Percentiles rank a stretch among this genome's conserved stretches.
Conservation (phyloP, 2,329 filamentous ascomycete species). For the Cladosporium phlei region DNA sequence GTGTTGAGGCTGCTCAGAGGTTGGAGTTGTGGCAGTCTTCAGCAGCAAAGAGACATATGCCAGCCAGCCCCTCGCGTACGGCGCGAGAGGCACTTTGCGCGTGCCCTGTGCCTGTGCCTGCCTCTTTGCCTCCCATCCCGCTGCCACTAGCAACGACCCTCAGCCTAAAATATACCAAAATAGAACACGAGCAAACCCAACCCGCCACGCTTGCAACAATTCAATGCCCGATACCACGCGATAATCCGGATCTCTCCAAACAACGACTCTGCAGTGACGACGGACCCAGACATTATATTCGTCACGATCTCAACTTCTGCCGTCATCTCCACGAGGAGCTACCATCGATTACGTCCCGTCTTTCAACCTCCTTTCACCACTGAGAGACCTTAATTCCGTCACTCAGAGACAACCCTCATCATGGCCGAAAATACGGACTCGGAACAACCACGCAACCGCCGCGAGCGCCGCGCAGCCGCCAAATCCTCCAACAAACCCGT, state of each 20-base stretch:
- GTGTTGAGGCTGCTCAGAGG: too few species aligned
- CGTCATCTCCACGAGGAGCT: too few species aligned
- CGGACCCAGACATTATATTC: neutral
- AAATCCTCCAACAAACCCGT: slow-evolving; percentile 34
- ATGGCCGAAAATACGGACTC: slow-evolving; percentile 22
- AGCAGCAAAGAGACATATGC: too few species aligned
- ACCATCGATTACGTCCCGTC: neutral
- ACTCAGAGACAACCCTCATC: neutral
- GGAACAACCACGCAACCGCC: slow-evolving; percentile 38
- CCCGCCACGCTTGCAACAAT: neutral
- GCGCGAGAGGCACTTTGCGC: too few species aligned
- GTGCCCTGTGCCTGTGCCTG: too few species aligned
- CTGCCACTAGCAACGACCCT: too few species aligned
- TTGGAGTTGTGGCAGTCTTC: too few species aligned
- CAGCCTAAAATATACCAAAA: too few species aligned
- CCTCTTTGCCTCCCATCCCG: too few species aligned
- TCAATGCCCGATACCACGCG: neutral
- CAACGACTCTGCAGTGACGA: slow-evolving; percentile 3
- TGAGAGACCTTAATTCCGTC: too few species aligned
- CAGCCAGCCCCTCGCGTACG: too few species aligned
- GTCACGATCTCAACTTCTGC: neutral
- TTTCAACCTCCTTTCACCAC: neutral
- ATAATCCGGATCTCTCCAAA: neutral
- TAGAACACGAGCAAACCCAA: neutral
- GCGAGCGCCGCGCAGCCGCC: slow-evolving; percentile 40